Percentiles rank a stretch among this genome's conserved stretches.
phyloP scores from a whole-genome alignment of 2,329 filamentous ascomycete genomes.

The Fusarium setosum region DNA sequence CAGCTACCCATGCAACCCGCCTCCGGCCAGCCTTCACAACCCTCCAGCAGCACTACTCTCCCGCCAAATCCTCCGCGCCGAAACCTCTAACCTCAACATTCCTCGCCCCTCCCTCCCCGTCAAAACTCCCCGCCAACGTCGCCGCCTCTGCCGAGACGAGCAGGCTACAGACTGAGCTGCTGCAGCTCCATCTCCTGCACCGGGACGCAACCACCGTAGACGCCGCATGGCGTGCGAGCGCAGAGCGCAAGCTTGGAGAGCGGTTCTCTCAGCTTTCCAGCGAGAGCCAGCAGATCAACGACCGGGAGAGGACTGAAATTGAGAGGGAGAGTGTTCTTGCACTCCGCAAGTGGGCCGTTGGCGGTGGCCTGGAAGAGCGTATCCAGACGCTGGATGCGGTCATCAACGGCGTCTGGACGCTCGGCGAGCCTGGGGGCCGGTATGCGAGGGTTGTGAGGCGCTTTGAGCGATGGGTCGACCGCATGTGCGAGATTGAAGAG shows the following conservation, averaged over 20 bases:
- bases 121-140: conserved; percentile 70
- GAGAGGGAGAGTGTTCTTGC: conserved; percentile 64
- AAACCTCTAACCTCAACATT: conserved; percentile 70
- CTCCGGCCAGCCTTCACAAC: conserved; percentile 69
- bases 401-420: conserved; percentile 66
- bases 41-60: conserved; percentile 75
- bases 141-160: conserved; percentile 68
- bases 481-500: conserved; percentile 59
- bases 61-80: conserved; percentile 68
- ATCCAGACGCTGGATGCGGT: conserved; percentile 69
- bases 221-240: conserved; percentile 67
- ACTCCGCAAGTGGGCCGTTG: conserved; percentile 61
- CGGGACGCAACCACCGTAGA: conserved; percentile 59
- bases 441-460: conserved; percentile 64
- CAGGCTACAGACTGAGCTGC: conserved; percentile 71
- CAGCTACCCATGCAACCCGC: conserved; percentile 40
- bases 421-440: conserved; percentile 66
- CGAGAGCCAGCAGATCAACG: conserved; percentile 49
- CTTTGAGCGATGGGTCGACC: conserved; percentile 70
- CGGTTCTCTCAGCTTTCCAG: conserved; percentile 56
- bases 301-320: conserved; percentile 54
- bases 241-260: conserved; percentile 57
- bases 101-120: conserved; percentile 70
- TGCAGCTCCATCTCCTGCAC: conserved; percentile 74
- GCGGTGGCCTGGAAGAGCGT: conserved; percentile 62